These are phyloP conservation scores for Acanthamoeba castellanii DNA, from an alignment of 208 protist genomes.

Conservation along the genomic window DNA sequence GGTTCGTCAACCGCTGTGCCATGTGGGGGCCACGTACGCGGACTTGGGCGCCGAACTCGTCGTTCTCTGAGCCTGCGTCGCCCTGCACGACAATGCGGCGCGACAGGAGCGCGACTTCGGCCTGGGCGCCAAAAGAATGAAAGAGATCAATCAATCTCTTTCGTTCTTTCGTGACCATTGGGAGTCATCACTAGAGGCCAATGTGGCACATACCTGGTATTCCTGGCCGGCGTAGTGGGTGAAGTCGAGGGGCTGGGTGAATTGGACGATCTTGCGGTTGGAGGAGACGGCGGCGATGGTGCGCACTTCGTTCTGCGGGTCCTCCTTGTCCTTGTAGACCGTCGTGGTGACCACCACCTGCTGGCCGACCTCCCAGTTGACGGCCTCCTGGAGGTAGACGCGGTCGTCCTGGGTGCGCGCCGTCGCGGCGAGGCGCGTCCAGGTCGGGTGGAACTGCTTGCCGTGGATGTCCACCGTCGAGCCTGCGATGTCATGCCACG, in stretches of 20 bases:
- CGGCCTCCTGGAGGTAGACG: slow-evolving; percentile 78
- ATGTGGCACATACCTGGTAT: slow-evolving; percentile 82
- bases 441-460: slow-evolving; percentile 82
- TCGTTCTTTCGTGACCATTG: too few species aligned
- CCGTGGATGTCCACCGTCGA: slow-evolving; percentile 78
- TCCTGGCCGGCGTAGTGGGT: slow-evolving; percentile 83
- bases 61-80: background rate
- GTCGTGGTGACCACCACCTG: slow-evolving; percentile 84
- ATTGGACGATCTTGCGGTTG: background rate
- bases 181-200: background rate
- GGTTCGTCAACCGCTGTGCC: background rate
- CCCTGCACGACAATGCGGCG: slow-evolving; percentile 81
- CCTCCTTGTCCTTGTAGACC: slow-evolving; percentile 67
- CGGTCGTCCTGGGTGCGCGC: slow-evolving; percentile 69
- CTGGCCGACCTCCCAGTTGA: slow-evolving; percentile 86
- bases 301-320: slow-evolving; percentile 83
- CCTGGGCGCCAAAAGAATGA: background rate
- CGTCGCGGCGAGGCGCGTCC: slow-evolving; percentile 78
- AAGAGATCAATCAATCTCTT: too few species aligned
- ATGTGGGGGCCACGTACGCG: background rate
- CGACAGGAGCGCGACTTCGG: slow-evolving; percentile 79
- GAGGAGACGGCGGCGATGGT: slow-evolving; percentile 73
- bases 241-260: slow-evolving; percentile 74
- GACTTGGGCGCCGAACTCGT: slow-evolving; percentile 2
- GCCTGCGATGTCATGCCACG: background rate